These are phyloP conservation scores for Penicillium freii DNA, from an alignment of 2,329 filamentous ascomycete species.

Conservation along the genomic window DNA sequence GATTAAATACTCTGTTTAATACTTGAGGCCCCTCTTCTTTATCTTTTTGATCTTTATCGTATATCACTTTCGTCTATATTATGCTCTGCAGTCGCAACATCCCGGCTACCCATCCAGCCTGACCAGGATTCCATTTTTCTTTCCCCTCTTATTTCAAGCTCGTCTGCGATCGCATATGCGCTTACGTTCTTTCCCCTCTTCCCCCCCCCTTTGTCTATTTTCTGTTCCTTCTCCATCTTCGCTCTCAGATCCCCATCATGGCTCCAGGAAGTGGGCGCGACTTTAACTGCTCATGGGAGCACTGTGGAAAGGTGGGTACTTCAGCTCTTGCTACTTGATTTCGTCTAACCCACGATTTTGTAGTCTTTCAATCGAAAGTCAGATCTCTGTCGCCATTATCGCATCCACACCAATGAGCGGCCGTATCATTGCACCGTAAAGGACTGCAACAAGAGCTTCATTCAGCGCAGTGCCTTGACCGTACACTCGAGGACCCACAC, in stretches of 20 bases:
- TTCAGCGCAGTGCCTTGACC: slow-evolving; percentile 49
- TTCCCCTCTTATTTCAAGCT: slow-evolving; percentile 5
- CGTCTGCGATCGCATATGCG: slow-evolving; percentile 9
- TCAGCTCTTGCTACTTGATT: not conserved
- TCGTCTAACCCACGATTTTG: slow-evolving; percentile 2
- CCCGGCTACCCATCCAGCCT: slow-evolving; percentile 20
- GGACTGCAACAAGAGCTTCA: slow-evolving; percentile 49
- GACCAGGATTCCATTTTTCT: slow-evolving; percentile 18
- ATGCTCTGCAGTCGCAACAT: slow-evolving; percentile 19
- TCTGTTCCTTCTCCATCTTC: not conserved
- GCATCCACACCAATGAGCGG: slow-evolving; percentile 50
- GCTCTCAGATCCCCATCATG: slow-evolving; percentile 26
- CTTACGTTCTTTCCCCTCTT: slow-evolving; percentile 11
- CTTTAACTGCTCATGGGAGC: slow-evolving; percentile 46
- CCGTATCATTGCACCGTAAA: slow-evolving; percentile 48
- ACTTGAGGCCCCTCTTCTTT: slow-evolving; percentile 13
- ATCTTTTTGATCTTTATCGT: slow-evolving; percentile 7
- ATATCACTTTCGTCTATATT: slow-evolving; percentile 12
- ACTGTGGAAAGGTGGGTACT: slow-evolving; percentile 43
- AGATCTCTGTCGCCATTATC: slow-evolving; percentile 47
- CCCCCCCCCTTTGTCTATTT: not conserved
- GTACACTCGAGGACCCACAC: slow-evolving; percentile 47
- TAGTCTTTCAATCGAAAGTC: slow-evolving; percentile 52
- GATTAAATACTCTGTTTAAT: slow-evolving; percentile 2
- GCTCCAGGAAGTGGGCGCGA: slow-evolving; percentile 43